These are phyloP conservation scores for Auxenochlorella pyrenoidosa DNA, from an alignment of 139 green algal genomes.

Conservation along the genomic window DNA sequence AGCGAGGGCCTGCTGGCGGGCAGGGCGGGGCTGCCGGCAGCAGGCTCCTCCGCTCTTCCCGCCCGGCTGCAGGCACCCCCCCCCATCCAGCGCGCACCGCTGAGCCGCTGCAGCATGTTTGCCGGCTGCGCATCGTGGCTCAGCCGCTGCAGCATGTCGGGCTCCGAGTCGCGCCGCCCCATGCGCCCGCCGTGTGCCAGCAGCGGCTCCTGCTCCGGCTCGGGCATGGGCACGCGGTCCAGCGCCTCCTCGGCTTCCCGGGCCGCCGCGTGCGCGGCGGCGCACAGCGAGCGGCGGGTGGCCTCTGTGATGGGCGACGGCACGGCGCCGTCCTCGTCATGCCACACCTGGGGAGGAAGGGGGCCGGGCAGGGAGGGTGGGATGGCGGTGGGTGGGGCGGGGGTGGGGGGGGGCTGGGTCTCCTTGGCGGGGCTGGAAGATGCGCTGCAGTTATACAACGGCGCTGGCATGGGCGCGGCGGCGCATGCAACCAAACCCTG, in stretches of 20 bases:
- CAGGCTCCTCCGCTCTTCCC: no score
- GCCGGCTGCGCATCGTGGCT: conserved; percentile 34
- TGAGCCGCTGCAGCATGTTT: conserved; percentile 51
- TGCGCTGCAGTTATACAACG: no score
- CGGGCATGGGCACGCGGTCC: neutral
- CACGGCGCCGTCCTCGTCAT: neutral
- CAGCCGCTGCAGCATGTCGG: conserved; percentile 29
- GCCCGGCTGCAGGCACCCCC: neutral
- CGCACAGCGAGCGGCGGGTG: neutral
- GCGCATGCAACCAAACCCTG: no score
- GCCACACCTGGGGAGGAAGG: neutral
- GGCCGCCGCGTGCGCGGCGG: neutral
- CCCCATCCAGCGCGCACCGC: neutral
- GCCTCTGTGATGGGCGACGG: neutral
- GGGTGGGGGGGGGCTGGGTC: neutral
- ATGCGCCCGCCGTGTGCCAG: neutral
- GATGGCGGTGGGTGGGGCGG: neutral
- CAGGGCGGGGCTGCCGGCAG: no score
- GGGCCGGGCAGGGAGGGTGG: neutral
- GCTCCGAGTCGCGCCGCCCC: neutral
- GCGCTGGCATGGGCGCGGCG: no score
- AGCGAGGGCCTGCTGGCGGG: no score
- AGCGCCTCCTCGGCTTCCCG: conserved; percentile 2
- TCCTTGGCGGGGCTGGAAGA: no score
- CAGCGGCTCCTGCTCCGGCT: neutral